A percentile compares a stretch with the other conserved stretches of the same genome.
Conservation (phyloP, 2,329 filamentous ascomycete genomes). For the Trichoderma atroviride region DNA sequence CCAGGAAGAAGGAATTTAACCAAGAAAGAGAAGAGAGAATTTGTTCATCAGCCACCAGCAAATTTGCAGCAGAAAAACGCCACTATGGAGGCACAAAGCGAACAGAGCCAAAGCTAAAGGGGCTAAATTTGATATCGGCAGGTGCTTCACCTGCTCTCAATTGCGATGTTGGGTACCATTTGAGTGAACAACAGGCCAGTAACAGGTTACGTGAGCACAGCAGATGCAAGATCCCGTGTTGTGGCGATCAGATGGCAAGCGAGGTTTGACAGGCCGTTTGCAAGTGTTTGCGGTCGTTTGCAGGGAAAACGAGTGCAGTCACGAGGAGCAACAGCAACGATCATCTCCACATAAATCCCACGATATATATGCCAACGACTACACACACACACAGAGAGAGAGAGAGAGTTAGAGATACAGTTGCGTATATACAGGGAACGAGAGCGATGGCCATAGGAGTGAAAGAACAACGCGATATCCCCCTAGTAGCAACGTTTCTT, state of each 20-base stretch:
- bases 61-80: background rate
- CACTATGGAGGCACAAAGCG: background rate
- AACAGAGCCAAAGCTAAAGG: background rate
- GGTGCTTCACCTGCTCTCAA: background rate
- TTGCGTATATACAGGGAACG: background rate
- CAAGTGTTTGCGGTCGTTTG: conserved; percentile 7
- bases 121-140: background rate
- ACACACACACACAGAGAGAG: too few species aligned
- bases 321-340: background rate
- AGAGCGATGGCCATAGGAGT: background rate
- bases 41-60: background rate
- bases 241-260: background rate
- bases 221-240: conserved; percentile 20
- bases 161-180: background rate
- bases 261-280: background rate
- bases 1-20: too few species aligned
- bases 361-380: background rate
- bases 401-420: background rate
- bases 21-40: background rate
- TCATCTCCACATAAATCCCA: background rate
- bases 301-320: background rate
- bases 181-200: background rate
- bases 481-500: background rate
- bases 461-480: background rate
- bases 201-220: conserved; percentile 14